Conservation (phyloP, 495 filamentous ascomycete species). For the Hyaloscypha finlandica region DNA sequence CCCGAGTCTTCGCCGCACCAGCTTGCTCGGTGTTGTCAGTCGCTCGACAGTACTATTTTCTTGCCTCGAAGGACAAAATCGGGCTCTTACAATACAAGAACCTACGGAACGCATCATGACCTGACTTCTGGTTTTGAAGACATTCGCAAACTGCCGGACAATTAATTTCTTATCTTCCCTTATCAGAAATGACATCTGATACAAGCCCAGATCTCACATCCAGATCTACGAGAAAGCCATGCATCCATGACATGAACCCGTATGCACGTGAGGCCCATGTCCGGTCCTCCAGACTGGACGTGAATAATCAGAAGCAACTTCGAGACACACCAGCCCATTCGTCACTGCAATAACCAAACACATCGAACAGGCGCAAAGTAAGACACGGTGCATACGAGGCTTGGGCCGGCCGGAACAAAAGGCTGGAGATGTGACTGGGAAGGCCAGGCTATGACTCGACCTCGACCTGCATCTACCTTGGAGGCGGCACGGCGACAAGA, state of each 20-base stretch:
- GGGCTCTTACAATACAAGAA: background rate
- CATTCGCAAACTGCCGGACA: background rate
- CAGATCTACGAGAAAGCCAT: background rate
- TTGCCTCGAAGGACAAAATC: background rate
- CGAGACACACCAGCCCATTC: background rate
- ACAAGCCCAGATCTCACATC: background rate
- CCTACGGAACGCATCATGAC: background rate
- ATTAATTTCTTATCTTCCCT: background rate
- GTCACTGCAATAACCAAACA: background rate
- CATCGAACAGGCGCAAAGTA: background rate
- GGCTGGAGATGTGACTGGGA: slow-evolving; percentile 7
- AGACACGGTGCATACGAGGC: slow-evolving; percentile 3
- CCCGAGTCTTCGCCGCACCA: slow-evolving; percentile 6
- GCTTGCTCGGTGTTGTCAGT: background rate
- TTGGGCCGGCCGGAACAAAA: background rate
- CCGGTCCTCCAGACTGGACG: background rate
- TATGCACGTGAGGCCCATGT: background rate
- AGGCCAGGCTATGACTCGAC: background rate
- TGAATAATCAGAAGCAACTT: background rate
- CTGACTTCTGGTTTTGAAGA: background rate
- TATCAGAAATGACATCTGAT: background rate
- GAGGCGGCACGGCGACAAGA: background rate
- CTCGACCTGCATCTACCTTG: background rate
- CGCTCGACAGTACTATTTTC: background rate
- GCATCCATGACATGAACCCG: too few relatives aligned